A percentile compares a stretch with the other conserved stretches of the same genome.
phyloP scores from a whole-genome alignment of 176 grass and related monocot genomes.

The Lolium rigidum region DNA sequence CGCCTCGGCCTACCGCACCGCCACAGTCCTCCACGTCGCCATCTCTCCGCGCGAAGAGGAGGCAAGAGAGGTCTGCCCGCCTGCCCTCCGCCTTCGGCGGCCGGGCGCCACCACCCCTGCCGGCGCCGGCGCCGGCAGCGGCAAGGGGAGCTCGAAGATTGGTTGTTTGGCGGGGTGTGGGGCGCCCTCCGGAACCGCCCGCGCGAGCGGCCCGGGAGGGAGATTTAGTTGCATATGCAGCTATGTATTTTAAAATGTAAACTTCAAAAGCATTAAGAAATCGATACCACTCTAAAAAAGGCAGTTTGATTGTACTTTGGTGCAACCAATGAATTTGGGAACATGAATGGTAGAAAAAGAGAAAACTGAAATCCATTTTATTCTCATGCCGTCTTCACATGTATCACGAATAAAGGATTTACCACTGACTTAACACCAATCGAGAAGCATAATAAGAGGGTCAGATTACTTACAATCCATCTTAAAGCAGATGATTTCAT shows the following conservation, averaged over 20 bases:
- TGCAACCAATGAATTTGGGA: background rate
- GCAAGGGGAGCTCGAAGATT: too few species aligned
- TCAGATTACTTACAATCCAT: constrained; percentile 52
- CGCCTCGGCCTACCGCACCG: too few species aligned
- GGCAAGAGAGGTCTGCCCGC: too few species aligned
- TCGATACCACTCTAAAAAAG: background rate
- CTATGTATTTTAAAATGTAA: background rate
- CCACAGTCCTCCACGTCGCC: too few species aligned
- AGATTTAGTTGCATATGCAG: background rate
- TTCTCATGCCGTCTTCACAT: background rate
- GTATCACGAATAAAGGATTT: background rate
- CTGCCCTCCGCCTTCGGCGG: too few species aligned
- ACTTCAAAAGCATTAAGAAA: background rate
- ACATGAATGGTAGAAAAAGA: background rate
- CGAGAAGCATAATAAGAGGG: constrained; percentile 31
- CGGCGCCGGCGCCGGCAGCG: too few species aligned
- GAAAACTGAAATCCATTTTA: constrained; percentile 2
- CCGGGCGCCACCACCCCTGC: too few species aligned
- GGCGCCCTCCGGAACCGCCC: too few species aligned
- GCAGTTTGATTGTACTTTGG: background rate
- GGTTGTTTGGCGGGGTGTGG: too few species aligned
- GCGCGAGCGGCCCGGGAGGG: too few species aligned
- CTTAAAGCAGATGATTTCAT: constrained; percentile 44
- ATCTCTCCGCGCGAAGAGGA: too few species aligned
- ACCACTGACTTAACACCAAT: background rate